Evolutionary conservation across 1,284 basidiomycete genomes (phyloP).

Genomic region (Cryptococcus sp.): DNA sequence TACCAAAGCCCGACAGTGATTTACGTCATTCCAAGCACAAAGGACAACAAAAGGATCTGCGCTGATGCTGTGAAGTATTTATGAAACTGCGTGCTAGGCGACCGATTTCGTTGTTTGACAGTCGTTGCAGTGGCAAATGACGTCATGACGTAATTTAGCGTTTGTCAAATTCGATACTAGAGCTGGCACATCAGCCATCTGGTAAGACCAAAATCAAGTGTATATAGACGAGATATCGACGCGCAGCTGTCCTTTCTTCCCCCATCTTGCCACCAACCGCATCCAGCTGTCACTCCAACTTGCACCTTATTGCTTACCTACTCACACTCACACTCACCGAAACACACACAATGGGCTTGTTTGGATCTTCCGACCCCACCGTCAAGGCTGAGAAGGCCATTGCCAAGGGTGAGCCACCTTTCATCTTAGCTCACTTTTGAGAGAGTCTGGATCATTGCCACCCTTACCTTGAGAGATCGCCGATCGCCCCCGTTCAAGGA

Average conservation of each 20-base stretch:
- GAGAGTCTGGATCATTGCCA: background rate
- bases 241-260: background rate
- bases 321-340: constrained; percentile 6
- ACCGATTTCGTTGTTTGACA: background rate
- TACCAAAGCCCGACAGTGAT: no score
- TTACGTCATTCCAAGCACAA: no score
- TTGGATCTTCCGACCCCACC: constrained; percentile 41
- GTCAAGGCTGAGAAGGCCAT: constrained; percentile 46
- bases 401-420: constrained; percentile 35
- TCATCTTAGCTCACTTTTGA: no score
- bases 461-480: background rate
- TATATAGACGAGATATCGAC: no score
- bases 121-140: background rate
- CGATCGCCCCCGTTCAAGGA: no score
- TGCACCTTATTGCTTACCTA: background rate
- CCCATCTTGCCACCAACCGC: background rate
- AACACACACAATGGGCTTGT: constrained; percentile 41
- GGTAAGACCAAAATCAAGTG: no score
- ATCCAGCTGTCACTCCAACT: background rate
- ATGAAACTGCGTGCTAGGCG: no score
- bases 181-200: no score
- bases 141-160: constrained; percentile 5
- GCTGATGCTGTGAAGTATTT: no score
- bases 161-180: background rate
- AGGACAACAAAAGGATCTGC: no score